Evolutionary conservation across 73 alveolate species (phyloP), one percentile per base, ranked within the genome.

Genomic region (Stentor roeselii): DNA sequence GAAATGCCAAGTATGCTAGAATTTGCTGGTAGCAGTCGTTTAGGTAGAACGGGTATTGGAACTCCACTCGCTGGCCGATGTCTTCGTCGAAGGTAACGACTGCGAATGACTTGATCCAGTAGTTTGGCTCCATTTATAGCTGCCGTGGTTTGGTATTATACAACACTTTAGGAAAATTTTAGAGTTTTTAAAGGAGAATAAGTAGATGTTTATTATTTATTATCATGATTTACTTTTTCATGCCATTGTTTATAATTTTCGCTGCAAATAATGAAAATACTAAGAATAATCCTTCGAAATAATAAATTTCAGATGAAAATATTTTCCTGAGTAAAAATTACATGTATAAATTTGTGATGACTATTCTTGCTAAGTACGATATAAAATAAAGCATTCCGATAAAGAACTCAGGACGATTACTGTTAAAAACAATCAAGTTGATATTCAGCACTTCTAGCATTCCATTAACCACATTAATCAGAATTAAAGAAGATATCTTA

Each of bases 1-100:
- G 87, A 80, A 80, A 80, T 11, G 87, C 84, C n/a, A 80, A 36
- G 38, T 14, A 80, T n/a, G 61, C 87, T 1, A 80, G 14, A 1
- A 3, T 35, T 39, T 42, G 83, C 86, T 80, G 83, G 21, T 42
- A 30, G 1, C 21, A 86, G 42, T 80, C 58, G 21, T n/a, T 31
- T 21, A 80, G 6, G 1, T n/a, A 60, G 11, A 6, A 36, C 11
- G 87, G 87, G 30, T 21, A 15, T 80, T 80, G 60, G 30, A 27
- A 60, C 58, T 60, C 87, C 1, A 80, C 37, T 74, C n/a, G 42
- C 40, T 42, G 86, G 1, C 87, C 87, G 27, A 60, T 11, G 30
- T 80, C 87, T 34, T 60, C 86, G 42, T 80, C 86, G 36, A 80
- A 80, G 6, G 85, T 6, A 35, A 35, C 83, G 14, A 80, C 38